A percentile compares a stretch with the other conserved stretches of the same genome.
Conservation (phyloP, 257 asterid species). For the Anisodus tanguticus region DNA sequence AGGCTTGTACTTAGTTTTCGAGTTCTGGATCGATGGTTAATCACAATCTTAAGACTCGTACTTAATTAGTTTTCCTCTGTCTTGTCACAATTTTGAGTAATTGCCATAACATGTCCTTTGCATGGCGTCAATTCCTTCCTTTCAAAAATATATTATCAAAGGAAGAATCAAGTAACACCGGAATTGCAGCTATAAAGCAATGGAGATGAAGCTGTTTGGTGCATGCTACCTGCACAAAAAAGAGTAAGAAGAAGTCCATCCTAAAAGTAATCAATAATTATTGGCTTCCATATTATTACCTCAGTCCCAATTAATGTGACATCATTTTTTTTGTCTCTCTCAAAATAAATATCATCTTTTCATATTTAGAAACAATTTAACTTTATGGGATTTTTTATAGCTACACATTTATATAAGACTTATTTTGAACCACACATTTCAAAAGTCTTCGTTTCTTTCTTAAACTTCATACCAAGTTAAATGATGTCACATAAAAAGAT, state of each 20-base stretch:
- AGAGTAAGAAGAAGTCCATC: slow-evolving; percentile 29
- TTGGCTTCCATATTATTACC: slow-evolving; percentile 31
- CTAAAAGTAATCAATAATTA: slow-evolving; percentile 33
- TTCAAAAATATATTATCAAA: background rate
- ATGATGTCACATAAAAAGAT: too few species aligned
- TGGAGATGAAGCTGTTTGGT: background rate
- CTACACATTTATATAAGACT: too few species aligned
- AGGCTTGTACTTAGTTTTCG: background rate
- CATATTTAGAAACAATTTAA: too few species aligned
- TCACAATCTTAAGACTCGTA: background rate
- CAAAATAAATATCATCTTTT: too few species aligned
- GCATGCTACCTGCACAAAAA: background rate
- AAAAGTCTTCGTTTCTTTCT: too few species aligned
- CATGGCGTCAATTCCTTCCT: background rate
- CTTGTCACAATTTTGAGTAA: background rate
- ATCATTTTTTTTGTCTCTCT: too few species aligned
- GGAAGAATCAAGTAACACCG: slow-evolving; percentile 16
- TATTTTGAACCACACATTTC: too few species aligned
- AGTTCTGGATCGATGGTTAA: background rate
- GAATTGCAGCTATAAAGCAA: slow-evolving; percentile 17
- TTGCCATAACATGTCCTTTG: background rate
- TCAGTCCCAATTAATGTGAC: too few species aligned
- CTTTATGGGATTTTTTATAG: too few species aligned
- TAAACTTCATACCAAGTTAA: too few species aligned
- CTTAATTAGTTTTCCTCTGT: background rate